A percentile compares a stretch with the other conserved stretches of the same genome.
Conservation (phyloP, 1,139 yeast species). For the Wickerhamomyces sp. region DNA sequence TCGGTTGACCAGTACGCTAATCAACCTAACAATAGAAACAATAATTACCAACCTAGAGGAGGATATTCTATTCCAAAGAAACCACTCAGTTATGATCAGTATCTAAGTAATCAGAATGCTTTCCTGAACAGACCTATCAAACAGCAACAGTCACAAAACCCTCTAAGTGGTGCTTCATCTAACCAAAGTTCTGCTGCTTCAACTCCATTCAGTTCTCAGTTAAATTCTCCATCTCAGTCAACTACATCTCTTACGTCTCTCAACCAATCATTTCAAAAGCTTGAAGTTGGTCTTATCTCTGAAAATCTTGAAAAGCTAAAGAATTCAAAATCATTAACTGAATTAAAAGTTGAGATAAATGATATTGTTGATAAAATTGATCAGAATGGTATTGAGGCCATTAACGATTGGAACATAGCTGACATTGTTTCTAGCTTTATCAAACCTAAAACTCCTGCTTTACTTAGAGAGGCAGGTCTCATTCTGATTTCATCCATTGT, state of each 20-base stretch:
- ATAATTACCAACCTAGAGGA: slow-evolving; percentile 7
- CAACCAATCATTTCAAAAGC: slow-evolving; percentile 62
- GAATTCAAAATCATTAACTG: slow-evolving; percentile 55
- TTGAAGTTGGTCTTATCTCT: slow-evolving; percentile 66
- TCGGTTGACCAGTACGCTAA: too few relatives aligned
- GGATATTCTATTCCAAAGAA: slow-evolving; percentile 18
- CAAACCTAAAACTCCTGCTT: slow-evolving; percentile 69
- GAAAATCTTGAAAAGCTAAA: slow-evolving; percentile 54
- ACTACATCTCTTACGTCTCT: slow-evolving; percentile 71
- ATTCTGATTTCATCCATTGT: slow-evolving; percentile 66
- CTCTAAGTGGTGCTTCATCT: background rate
- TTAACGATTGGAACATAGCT: slow-evolving; percentile 61
- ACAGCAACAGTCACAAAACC: background rate
- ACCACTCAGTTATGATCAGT: slow-evolving; percentile 22
- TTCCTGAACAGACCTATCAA: slow-evolving; percentile 15
- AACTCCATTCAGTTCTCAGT: slow-evolving; percentile 24
- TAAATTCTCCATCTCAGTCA: slow-evolving; percentile 25
- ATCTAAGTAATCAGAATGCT: slow-evolving; percentile 11
- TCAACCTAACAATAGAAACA: slow-evolving; percentile 5
- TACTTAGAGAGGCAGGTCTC: slow-evolving; percentile 74
- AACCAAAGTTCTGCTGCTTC: slow-evolving; percentile 17
- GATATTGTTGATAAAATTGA: slow-evolving; percentile 46
- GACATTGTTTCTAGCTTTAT: slow-evolving; percentile 61
- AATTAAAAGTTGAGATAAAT: slow-evolving; percentile 59
- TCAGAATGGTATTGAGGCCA: slow-evolving; percentile 43